These are phyloP conservation scores for Solanum hybrid DNA, from an alignment of 305 asterid species.

Conservation along the genomic window DNA sequence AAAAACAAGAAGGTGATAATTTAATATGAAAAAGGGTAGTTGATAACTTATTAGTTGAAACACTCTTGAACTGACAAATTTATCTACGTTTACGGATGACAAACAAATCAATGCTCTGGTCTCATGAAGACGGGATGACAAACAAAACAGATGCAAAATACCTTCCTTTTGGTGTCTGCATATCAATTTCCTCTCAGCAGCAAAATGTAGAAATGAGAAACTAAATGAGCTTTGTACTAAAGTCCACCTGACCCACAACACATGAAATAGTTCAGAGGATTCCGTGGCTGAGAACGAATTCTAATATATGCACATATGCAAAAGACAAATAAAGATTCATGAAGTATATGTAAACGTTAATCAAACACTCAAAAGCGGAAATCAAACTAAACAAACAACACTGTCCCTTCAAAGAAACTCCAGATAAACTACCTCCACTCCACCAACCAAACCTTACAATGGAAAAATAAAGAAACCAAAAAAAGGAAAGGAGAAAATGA, in stretches of 20 bases:
- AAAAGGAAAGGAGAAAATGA: slow-evolving; percentile 13
- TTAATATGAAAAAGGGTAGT: background rate
- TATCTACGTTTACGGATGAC: background rate
- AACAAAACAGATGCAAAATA: slow-evolving; percentile 11
- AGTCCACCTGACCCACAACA: slow-evolving; percentile 44
- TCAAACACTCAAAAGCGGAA: slow-evolving; percentile 18
- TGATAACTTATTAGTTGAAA: background rate
- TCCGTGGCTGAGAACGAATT: slow-evolving; percentile 20
- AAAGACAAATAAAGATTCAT: slow-evolving; percentile 10
- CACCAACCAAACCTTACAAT: slow-evolving; percentile 61
- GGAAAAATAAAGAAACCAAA: slow-evolving; percentile 11
- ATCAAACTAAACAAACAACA: slow-evolving; percentile 32
- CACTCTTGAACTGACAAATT: background rate
- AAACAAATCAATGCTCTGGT: background rate
- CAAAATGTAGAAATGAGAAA: slow-evolving; percentile 12
- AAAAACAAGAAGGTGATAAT: background rate
- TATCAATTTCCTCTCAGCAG: slow-evolving; percentile 20
- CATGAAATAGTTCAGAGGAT: slow-evolving; percentile 44
- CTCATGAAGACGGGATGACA: background rate
- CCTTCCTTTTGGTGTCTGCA: slow-evolving; percentile 87
- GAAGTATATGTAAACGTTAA: slow-evolving; percentile 22
- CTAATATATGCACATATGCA: slow-evolving; percentile 13
- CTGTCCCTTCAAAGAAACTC: slow-evolving; percentile 74
- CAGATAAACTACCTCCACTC: slow-evolving; percentile 82
- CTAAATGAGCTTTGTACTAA: background rate